phyloP scores from a whole-genome alignment of 1,284 basidiomycete genomes.

The Austroboletus niveus region DNA sequence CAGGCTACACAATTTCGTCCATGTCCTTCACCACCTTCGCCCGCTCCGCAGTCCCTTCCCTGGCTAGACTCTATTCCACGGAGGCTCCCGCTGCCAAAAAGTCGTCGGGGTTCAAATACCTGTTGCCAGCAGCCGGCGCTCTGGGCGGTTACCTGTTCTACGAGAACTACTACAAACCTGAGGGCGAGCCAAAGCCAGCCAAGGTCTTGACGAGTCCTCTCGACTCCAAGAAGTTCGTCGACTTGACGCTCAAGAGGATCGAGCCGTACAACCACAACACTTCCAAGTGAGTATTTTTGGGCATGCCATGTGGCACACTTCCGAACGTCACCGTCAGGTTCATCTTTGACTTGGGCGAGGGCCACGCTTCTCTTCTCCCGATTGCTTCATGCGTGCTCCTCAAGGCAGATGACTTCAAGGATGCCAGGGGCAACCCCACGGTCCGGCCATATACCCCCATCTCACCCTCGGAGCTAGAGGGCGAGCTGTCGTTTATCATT shows the following conservation, averaged over 20 bases:
- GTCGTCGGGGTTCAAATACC: constrained; percentile 36
- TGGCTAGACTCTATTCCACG: constrained; percentile 45
- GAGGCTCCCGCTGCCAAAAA: constrained; percentile 42
- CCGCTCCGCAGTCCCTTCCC: constrained; percentile 40
- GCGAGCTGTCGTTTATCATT: constrained; percentile 80
- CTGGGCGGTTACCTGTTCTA: constrained; percentile 18
- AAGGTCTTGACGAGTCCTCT: constrained; percentile 63
- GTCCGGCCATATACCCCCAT: constrained; percentile 88
- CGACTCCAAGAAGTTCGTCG: constrained; percentile 70
- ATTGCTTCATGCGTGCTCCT: constrained; percentile 72
- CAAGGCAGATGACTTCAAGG: constrained; percentile 59
- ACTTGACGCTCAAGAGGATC: constrained; percentile 83
- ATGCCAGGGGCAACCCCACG: constrained; percentile 86
- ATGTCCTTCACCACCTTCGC: constrained; percentile 44
- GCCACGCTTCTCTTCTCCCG: constrained; percentile 75
- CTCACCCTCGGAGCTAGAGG: constrained; percentile 68
- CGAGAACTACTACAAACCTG: constrained; percentile 19
- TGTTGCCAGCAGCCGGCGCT: constrained; percentile 40
- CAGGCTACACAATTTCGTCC: constrained; percentile 16
- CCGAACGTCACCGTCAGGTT: constrained; percentile 47
- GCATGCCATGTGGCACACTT: background rate
- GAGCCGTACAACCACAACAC: constrained; percentile 94
- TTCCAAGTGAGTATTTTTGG: constrained; percentile 46
- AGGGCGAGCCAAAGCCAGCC: constrained; percentile 36
- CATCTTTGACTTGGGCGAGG: constrained; percentile 83